A percentile compares a stretch with the other conserved stretches of the same genome.
phyloP scores from a whole-genome alignment of 2,329 filamentous ascomycete genomes.

The Hymenoscyphus linearis region DNA sequence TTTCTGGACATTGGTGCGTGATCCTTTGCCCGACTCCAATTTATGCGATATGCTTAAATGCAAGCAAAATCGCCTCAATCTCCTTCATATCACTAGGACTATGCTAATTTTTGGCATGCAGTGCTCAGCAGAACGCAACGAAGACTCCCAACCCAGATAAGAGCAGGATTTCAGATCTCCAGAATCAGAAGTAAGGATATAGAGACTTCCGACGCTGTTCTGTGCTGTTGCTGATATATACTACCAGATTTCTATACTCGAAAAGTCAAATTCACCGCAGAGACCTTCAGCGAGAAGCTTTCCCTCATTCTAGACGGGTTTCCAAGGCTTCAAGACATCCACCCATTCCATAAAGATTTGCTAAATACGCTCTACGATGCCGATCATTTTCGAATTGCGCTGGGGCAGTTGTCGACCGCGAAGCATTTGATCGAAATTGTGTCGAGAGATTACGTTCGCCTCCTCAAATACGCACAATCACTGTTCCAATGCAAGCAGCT shows the following conservation, averaged over 20 bases:
- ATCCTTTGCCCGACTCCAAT: not conserved
- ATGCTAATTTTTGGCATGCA: not conserved
- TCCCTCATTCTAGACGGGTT: conserved; percentile 87
- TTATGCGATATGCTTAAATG: not conserved
- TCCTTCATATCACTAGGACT: not conserved
- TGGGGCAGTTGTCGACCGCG: conserved; percentile 91
- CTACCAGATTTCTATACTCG: conserved; percentile 81
- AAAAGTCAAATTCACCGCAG: conserved; percentile 97
- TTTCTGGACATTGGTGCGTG: conserved; percentile 73
- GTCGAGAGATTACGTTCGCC: conserved; percentile 88
- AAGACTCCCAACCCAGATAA: conserved; percentile 89
- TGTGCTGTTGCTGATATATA: not conserved
- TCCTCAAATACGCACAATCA: conserved; percentile 94
- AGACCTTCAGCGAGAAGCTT: conserved; percentile 95
- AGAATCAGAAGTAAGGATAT: conserved; percentile 63
- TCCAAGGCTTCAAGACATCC: conserved; percentile 86
- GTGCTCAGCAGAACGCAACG: conserved; percentile 91
- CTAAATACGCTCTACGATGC: conserved; percentile 98
- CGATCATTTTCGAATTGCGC: conserved; percentile 94
- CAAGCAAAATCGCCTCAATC: not conserved
- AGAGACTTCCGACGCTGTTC: not conserved
- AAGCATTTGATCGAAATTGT: conserved; percentile 97
- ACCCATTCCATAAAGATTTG: conserved; percentile 79
- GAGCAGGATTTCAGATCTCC: conserved; percentile 91
- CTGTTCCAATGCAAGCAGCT: conserved; percentile 99